Base-by-base conservation (phyloP, 306 rosid genomes). In the Parietaria judaica region DNA sequence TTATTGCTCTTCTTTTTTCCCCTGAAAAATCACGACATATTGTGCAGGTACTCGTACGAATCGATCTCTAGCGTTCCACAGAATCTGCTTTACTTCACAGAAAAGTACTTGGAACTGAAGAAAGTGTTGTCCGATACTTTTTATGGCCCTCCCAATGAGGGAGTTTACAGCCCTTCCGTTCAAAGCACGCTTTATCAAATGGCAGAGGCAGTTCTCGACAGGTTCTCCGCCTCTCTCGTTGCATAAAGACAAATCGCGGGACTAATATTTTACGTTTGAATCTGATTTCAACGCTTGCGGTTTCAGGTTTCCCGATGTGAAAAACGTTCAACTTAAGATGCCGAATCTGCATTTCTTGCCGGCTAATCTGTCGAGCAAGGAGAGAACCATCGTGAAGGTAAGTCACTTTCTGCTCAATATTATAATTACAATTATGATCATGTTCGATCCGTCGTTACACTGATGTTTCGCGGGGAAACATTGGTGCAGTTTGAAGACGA, bases 261-360 rank as follows among this genome's bases (percentile, higher is more conserved):
- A 56, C 38, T 36, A 46, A 11, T 8, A 3, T 52, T 7, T 36
- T 34, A 36, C 63, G 50, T 51, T 31, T 11, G 41, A 43, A 58
- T 9, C 72, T 4, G 70, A 58, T 75, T 56, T 47, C 58, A 9
- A 37, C 65, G 70, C 64, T 65, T 17, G 8, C 74, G 81, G 35
- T 69, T 77, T 61, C 84, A 92, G 96, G 69, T 75, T 92, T 78
- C 88, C 86, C 14, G 90, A 80, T 71, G 67, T 92, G 54, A 74
- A 80, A 55, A 76, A 78, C 8, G 63, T 92, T 77, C 78, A 78
- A 68, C 82, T 92, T 64, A 88, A 86, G 76, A 86, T 92, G 99
- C 99, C 99, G 63, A 92, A 92, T 70, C 72, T 92, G 70, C 99
- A 92, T 74, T 92, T 92, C 85, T 66, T 92, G 57, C 95, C 99